phyloP scores from a whole-genome alignment of 257 asterid species.

The Solanum sitiens region DNA sequence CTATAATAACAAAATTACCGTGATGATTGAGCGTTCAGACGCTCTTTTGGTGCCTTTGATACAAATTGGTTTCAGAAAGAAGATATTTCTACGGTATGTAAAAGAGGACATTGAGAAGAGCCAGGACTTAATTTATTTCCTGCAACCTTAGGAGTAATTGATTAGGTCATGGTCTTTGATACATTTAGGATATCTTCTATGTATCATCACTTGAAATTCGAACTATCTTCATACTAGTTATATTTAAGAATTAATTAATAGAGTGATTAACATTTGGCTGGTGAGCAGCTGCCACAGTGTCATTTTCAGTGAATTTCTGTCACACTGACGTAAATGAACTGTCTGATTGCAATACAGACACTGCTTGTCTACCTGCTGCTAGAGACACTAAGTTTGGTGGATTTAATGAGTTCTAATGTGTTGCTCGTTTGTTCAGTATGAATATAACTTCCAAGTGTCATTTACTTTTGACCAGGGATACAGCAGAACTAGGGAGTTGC shows the following conservation, averaged over 20 bases:
- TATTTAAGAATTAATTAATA: neutral
- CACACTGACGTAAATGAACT: neutral
- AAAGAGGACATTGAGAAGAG: neutral
- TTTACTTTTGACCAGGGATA: constrained; percentile 49
- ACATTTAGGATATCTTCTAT: neutral
- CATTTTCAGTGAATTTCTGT: neutral
- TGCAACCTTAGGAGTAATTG: neutral
- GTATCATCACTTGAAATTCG: neutral
- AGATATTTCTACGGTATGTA: neutral
- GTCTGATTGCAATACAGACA: neutral
- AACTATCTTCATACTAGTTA: neutral
- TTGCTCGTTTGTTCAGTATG: neutral
- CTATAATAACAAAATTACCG: neutral
- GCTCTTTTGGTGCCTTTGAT: neutral
- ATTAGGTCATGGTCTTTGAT: neutral
- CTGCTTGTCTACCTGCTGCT: neutral
- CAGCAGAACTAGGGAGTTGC: constrained; percentile 87
- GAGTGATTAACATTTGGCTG: neutral
- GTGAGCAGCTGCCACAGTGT: neutral
- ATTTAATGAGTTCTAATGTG: neutral
- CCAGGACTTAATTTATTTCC: neutral
- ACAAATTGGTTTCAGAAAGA: neutral
- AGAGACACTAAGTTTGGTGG: neutral
- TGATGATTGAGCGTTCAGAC: neutral
- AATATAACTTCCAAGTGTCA: constrained; percentile 4